Base-by-base conservation (phyloP, 2,329 filamentous ascomycete species). In the Fusarium fracticaudum region DNA sequence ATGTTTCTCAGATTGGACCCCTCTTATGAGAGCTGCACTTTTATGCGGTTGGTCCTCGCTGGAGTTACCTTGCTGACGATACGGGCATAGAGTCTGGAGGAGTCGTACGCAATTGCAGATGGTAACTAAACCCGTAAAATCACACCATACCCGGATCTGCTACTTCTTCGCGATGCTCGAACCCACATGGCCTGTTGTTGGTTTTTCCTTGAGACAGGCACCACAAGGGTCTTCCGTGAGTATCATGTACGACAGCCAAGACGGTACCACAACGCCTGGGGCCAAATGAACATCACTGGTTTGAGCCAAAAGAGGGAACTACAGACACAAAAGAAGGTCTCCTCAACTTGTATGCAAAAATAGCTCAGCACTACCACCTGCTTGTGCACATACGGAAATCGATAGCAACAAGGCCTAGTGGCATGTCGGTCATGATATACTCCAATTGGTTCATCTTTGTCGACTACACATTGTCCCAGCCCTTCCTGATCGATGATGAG, bases 11-110 rank as follows among this genome's bases (percentile, higher is more conserved):
- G 71, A 79, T 76, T 75, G 74, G 73, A 76, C 64, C 69, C 75
- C 73, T 71, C 68, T 50, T 44, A 48, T 66, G 47, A 70, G 17
- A 74, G 59, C 60, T 44, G 57, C 70, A 65, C 58, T 55, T 58
- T 71, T 60, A 77, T 79, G 77, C 77, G 38, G 77, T 78, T 79
- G 74, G 77, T 65, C 67, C 66, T 68, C 63, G 29, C 53, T 70
- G 47, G 53, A 66, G 65, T 72, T 67, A 66, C 67, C 69, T 78
- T 69, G 43, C 55, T 70, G 64, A 63, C 65, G 64, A 75, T 76
- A 76, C 63, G 60, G 62, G 72, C 26, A 71, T 54, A 54, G 41
- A 71, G 59, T 44, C 60, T 50, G 40, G 33, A 64, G 48, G 51
- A 44, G 60, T 60, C 61, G 55, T 68, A 55, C 45, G 69, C 66